These are phyloP conservation scores for Hymenoscyphus infarciens DNA, from an alignment of 2,329 filamentous ascomycete genomes.

Conservation along the genomic window DNA sequence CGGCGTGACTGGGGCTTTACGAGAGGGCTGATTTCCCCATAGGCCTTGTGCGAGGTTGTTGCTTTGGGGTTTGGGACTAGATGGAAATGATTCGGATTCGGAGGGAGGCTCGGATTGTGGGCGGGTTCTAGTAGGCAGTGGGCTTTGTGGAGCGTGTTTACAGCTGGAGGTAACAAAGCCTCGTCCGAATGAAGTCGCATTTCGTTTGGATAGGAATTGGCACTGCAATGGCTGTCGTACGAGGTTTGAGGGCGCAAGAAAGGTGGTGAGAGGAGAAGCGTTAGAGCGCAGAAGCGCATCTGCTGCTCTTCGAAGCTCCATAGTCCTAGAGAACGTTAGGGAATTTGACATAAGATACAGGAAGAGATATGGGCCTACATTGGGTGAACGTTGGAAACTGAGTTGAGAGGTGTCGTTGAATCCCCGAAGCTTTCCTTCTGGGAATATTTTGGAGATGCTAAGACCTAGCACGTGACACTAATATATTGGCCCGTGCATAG, in stretches of 20 bases:
- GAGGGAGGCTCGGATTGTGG: background rate
- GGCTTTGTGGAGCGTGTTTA: slow-evolving; percentile 13
- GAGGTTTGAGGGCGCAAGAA: slow-evolving; percentile 30
- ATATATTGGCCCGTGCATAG: slow-evolving; percentile 12
- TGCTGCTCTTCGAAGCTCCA: slow-evolving; percentile 36
- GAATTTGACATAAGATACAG: slow-evolving; percentile 11
- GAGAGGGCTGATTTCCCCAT: background rate
- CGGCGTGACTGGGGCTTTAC: background rate
- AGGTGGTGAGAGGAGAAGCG: slow-evolving; percentile 26
- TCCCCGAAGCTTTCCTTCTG: slow-evolving; percentile 10
- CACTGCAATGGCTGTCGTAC: slow-evolving; percentile 19
- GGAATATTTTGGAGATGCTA: slow-evolving; percentile 4
- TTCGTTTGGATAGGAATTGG: slow-evolving; percentile 18
- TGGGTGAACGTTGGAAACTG: slow-evolving; percentile 12
- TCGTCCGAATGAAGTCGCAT: slow-evolving; percentile 11
- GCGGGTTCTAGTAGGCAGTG: slow-evolving; percentile 3
- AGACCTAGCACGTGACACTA: slow-evolving; percentile 11
- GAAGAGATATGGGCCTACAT: slow-evolving; percentile 20
- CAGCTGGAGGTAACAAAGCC: slow-evolving; percentile 12
- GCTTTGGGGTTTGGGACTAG: background rate
- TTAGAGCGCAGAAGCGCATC: slow-evolving; percentile 34
- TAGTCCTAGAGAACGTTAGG: slow-evolving; percentile 23
- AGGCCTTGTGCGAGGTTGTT: slow-evolving; percentile 1
- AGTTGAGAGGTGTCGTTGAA: slow-evolving; percentile 23
- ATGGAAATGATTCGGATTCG: background rate